Evolutionary conservation across 2,329 filamentous ascomycete genomes (phyloP), one percentile per base, ranked within the genome.

Genomic region (Colletotrichum caudatum): DNA sequence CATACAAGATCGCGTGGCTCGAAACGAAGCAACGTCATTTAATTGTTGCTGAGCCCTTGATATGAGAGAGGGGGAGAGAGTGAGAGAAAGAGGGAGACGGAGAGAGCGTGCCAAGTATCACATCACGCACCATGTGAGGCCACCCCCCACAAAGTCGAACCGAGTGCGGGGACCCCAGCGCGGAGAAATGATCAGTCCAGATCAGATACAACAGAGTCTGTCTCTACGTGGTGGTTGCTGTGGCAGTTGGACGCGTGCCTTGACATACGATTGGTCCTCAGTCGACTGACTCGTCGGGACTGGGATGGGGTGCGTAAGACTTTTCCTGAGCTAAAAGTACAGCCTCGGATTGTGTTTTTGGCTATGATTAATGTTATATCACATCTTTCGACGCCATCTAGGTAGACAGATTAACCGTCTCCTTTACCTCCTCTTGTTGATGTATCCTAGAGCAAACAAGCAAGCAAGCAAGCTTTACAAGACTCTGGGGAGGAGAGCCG

Each of bases 121-220:
- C 69, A 54, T 64, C 69, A 54, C 54, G 33, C 48, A 62, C 56
- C 67, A 11, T 62, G 68, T 20, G 39, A n/a, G 33, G 7, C 23
- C 64, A 53, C 58, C 69, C 58, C 69, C 56, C 64, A 69, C 7
- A 18, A 44, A 57, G 33, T n/a, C 53, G 46, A 56, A 8, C 12
- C 8, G n/a, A 63, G 59, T 69, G 69, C 65, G 69, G 69, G 69
- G 69, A 64, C 69, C 65, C 69, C 69, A 71, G 58, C 68, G 68
- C 51, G 68, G 64, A 67, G 68, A 53, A 65, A 18, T 48, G 37
- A 41, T 59, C 37, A 51, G 62, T 59, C 18, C 57, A 59, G 48
- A 57, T 53, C 51, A 48, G 37, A 23, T 48, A 46, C 44, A 12
- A 8, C 14, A 18, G 39, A 16, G 12, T 54, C 29, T 29, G 12